phyloP scores from a whole-genome alignment of 202 grass and related monocot species.

The Bolboschoenoplectus hybrid region DNA sequence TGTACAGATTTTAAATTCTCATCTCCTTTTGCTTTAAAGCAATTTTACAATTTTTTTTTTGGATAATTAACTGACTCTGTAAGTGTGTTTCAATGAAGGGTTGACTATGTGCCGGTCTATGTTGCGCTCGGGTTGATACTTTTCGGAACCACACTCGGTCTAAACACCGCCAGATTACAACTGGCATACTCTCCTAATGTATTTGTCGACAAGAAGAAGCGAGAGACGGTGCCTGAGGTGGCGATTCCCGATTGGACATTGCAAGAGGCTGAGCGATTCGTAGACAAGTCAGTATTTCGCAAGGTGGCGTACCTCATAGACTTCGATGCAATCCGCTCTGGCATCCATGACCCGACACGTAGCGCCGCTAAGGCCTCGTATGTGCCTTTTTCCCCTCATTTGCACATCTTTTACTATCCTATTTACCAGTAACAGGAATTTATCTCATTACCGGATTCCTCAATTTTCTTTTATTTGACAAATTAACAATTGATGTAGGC shows the following conservation, averaged over 20 bases:
- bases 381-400: not conserved
- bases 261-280: constrained; percentile 52
- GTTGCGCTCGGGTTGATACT: constrained; percentile 57
- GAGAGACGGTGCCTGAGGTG: constrained; percentile 69
- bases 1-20: not conserved
- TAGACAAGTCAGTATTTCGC: constrained; percentile 59
- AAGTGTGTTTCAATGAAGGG: constrained; percentile 31
- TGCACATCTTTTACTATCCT: not conserved
- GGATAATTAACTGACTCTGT: constrained; percentile 4
- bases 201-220: constrained; percentile 75
- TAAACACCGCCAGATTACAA: constrained; percentile 62
- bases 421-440: too few species aligned
- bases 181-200: constrained; percentile 75
- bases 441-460: too few species aligned
- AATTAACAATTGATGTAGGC: not conserved
- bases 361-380: constrained; percentile 31
- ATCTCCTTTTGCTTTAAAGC: not conserved
- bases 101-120: constrained; percentile 73
- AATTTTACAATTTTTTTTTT: not conserved
- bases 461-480: not conserved
- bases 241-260: constrained; percentile 53
- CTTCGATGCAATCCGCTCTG: constrained; percentile 35
- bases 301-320: constrained; percentile 71
- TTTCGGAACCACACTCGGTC: constrained; percentile 46
- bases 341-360: constrained; percentile 49